Evolutionary conservation across 2,329 filamentous ascomycete genomes (phyloP).

Genomic region (Colletotrichum sp.): DNA sequence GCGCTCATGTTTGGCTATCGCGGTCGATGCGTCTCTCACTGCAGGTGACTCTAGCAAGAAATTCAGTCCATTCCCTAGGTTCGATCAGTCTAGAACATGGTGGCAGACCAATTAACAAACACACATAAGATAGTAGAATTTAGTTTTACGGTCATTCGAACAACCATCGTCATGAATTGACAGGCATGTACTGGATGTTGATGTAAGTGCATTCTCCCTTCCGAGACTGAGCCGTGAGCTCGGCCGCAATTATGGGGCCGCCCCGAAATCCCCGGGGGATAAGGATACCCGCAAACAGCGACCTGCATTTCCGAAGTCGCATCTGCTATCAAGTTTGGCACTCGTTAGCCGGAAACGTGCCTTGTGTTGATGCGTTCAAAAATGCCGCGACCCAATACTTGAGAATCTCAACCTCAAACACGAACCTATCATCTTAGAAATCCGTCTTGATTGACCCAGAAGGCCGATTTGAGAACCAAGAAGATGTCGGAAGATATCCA

Average conservation of each 20-base stretch:
- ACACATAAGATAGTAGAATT: too few relatives aligned
- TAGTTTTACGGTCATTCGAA: accelerated
- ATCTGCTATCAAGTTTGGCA: not conserved
- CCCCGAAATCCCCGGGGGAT: not conserved
- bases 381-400: not conserved
- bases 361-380: not conserved
- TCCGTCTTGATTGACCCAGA: not conserved
- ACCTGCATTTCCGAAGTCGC: not conserved
- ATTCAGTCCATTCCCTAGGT: not conserved
- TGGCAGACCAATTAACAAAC: not conserved
- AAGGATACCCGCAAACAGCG: not conserved
- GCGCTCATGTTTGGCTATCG: too few relatives aligned
- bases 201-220: not conserved
- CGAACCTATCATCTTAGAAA: accelerated
- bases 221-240: not conserved
- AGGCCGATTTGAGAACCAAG: not conserved
- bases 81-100: not conserved
- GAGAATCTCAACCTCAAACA: accelerated
- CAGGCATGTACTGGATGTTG: not conserved
- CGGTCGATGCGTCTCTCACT: too few relatives aligned
- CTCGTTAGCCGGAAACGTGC: not conserved
- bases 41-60: not conserved
- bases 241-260: not conserved
- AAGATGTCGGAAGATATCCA: not conserved
- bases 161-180: not conserved